phyloP scores from a whole-genome alignment of 306 rosid species.

The Crataegus laevigata region DNA sequence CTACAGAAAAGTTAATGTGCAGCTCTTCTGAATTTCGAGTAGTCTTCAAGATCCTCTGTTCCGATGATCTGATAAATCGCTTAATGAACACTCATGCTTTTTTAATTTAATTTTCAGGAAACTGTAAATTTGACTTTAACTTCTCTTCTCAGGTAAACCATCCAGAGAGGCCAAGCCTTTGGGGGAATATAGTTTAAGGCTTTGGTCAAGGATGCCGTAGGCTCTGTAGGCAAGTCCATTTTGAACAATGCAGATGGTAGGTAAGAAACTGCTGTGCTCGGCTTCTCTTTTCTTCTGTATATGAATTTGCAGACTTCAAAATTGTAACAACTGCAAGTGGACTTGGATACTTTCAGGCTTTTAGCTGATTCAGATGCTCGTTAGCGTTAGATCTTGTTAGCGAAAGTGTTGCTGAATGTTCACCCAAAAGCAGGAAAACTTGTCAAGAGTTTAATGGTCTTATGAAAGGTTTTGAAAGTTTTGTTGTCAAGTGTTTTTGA shows the following conservation, averaged over 20 bases:
- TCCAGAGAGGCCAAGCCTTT: not conserved
- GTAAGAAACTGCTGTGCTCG: not conserved
- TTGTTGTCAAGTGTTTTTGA: too few relatives aligned
- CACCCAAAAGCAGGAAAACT: not conserved
- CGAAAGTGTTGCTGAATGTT: too few relatives aligned
- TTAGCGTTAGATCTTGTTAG: not conserved
- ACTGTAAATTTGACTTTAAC: not conserved
- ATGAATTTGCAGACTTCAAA: not conserved
- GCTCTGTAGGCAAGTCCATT: not conserved
- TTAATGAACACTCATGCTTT: too few relatives aligned
- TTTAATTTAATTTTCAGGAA: too few relatives aligned
- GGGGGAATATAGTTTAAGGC: not conserved
- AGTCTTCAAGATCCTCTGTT: too few relatives aligned
- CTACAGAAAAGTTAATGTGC: constrained; percentile 60
- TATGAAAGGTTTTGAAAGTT: too few relatives aligned
- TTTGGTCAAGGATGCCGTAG: not conserved
- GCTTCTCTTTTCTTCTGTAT: not conserved
- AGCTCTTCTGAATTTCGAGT: too few relatives aligned
- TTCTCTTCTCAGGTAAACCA: not conserved
- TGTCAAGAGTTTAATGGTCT: not conserved
- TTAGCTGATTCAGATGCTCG: not conserved
- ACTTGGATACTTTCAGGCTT: not conserved
- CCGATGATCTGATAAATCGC: too few relatives aligned
- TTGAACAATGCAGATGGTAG: not conserved
- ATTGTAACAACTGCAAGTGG: not conserved